These are phyloP conservation scores for Neurospora pannonica DNA, from an alignment of 495 filamentous ascomycete species.

Conservation along the genomic window DNA sequence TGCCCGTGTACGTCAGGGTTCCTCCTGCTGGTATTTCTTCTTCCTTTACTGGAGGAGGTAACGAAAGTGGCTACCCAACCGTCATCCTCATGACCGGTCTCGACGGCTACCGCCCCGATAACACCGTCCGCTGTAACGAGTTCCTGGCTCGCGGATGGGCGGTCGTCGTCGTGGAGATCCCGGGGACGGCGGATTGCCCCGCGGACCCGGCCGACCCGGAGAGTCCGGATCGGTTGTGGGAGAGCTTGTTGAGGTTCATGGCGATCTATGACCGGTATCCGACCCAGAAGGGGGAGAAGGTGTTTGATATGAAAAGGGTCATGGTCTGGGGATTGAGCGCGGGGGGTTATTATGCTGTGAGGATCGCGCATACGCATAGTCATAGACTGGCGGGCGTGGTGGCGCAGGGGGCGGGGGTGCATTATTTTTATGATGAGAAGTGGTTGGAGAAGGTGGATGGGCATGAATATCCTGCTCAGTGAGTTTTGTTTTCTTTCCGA, in stretches of 20 bases:
- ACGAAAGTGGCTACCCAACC: slow-evolving; percentile 39
- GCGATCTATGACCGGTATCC: no score
- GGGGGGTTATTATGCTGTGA: slow-evolving; percentile 69
- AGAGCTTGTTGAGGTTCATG: slow-evolving; percentile 14
- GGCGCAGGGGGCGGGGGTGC: slow-evolving; percentile 63
- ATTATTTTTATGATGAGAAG: slow-evolving; percentile 53
- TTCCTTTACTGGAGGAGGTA: neutral
- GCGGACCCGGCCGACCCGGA: slow-evolving; percentile 45
- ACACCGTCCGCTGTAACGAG: slow-evolving; percentile 60
- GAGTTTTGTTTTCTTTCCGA: slow-evolving; percentile 19
- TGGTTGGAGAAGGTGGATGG: slow-evolving; percentile 62
- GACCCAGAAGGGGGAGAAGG: neutral
- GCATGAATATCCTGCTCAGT: slow-evolving; percentile 72
- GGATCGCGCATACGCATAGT: slow-evolving; percentile 62
- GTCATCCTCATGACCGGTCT: slow-evolving; percentile 68
- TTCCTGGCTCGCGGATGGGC: slow-evolving; percentile 53
- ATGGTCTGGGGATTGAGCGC: slow-evolving; percentile 64
- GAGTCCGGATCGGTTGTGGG: slow-evolving; percentile 49
- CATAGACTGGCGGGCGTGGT: slow-evolving; percentile 48
- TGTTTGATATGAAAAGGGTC: slow-evolving; percentile 54
- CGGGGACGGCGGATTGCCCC: slow-evolving; percentile 71
- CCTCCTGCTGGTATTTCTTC: slow-evolving; percentile 24
- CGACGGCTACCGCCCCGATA: slow-evolving; percentile 72
- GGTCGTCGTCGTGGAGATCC: slow-evolving; percentile 60
- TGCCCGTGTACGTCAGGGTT: slow-evolving; percentile 57